Conservation (phyloP, 1,284 basidiomycete genomes). For the Trametes sp. region DNA sequence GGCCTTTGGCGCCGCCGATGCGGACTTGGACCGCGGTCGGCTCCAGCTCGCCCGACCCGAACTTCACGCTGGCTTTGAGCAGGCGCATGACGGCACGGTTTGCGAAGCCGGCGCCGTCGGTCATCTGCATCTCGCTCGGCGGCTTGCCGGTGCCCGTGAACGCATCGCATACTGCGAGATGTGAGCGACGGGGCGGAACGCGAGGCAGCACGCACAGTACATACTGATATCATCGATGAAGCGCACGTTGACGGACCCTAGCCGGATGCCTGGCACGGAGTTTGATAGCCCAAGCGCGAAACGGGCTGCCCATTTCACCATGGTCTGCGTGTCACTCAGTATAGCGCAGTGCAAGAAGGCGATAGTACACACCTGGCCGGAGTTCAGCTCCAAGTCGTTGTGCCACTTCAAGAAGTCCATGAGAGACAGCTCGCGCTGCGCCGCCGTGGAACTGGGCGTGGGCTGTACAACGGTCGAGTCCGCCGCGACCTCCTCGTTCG, state of each 20-base stretch:
- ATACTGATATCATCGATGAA: constrained; percentile 44
- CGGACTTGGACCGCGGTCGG: constrained; percentile 53
- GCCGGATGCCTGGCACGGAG: constrained; percentile 47
- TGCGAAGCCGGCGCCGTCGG: constrained; percentile 53
- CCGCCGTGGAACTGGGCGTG: background rate
- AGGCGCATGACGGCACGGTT: constrained; percentile 42
- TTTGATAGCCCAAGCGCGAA: constrained; percentile 49
- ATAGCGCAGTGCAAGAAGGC: background rate
- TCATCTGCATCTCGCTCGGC: constrained; percentile 49
- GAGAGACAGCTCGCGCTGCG: constrained; percentile 25
- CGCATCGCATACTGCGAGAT: constrained; percentile 27
- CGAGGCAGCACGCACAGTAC: constrained; percentile 18
- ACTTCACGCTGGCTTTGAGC: constrained; percentile 35
- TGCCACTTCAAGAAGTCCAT: constrained; percentile 44
- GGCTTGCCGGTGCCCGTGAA: constrained; percentile 35
- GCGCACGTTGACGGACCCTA: constrained; percentile 37
- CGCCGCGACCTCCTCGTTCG: constrained; percentile 39
- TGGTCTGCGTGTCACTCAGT: constrained; percentile 37
- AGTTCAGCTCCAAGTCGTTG: constrained; percentile 44
- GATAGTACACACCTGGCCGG: constrained; percentile 41
- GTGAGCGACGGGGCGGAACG: constrained; percentile 21
- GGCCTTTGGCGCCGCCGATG: constrained; percentile 46
- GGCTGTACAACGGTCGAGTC: background rate
- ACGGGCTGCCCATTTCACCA: constrained; percentile 51
- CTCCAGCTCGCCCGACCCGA: constrained; percentile 36